Evolutionary conservation across 1,284 basidiomycete genomes (phyloP).

Genomic region (Ustilago shanxiensis): DNA sequence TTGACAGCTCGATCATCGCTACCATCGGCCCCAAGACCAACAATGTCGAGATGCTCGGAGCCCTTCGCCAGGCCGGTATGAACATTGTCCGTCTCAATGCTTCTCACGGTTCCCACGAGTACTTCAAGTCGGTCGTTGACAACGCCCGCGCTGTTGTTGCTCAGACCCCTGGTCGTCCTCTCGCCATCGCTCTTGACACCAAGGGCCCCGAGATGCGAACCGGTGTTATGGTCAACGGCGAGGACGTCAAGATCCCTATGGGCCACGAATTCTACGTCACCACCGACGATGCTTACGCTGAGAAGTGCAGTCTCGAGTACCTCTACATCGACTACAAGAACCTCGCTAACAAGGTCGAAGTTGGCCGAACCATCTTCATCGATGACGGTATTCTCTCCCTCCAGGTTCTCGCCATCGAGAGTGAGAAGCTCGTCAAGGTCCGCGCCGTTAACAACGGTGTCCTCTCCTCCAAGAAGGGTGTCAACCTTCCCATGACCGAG

Average conservation of each 20-base stretch:
- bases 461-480: slow-evolving; percentile 97
- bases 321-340: slow-evolving; percentile 76
- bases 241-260: slow-evolving; percentile 87
- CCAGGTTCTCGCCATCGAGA: slow-evolving; percentile 82
- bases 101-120: slow-evolving; percentile 67
- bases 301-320: slow-evolving; percentile 84
- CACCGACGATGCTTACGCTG: slow-evolving; percentile 84
- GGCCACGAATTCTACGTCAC: slow-evolving; percentile 96
- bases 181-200: slow-evolving; percentile 98
- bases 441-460: slow-evolving; percentile 92
- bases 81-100: slow-evolving; percentile 70
- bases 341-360: slow-evolving; percentile 92
- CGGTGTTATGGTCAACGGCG: slow-evolving; percentile 87
- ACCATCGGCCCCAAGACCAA: slow-evolving; percentile 70
- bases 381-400: slow-evolving; percentile 98
- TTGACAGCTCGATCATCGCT: slow-evolving; percentile 64
- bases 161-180: slow-evolving; percentile 79
- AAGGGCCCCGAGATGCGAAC: slow-evolving; percentile 99
- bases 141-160: slow-evolving; percentile 65
- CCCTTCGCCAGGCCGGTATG: slow-evolving; percentile 68
- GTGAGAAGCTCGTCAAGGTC: slow-evolving; percentile 74
- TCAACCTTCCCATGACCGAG: slow-evolving; percentile 97
- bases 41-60: slow-evolving; percentile 64
- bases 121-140: slow-evolving; percentile 69
- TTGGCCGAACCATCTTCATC: slow-evolving; percentile 95